Conservation (phyloP, 192 early-diverging fungal genomes). For the Umbelopsis isabellina region DNA sequence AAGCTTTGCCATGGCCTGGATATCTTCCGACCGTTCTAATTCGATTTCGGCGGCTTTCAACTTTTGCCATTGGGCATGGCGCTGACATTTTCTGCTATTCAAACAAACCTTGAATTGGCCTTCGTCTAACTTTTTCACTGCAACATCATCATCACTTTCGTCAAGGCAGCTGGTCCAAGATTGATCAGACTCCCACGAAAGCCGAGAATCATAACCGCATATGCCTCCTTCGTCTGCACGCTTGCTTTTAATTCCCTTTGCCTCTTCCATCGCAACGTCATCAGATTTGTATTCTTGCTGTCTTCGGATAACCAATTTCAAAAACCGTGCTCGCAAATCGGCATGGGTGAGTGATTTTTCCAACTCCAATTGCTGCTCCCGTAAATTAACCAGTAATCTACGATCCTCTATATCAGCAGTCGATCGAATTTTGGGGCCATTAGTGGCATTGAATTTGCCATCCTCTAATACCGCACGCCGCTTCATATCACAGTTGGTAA, state of each 20-base stretch:
- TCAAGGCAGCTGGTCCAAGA: slow-evolving; percentile 29
- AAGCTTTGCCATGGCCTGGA: slow-evolving; percentile 11
- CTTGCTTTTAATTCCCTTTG: slow-evolving; percentile 13
- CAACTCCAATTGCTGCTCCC: slow-evolving; percentile 33
- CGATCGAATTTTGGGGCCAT: slow-evolving; percentile 35
- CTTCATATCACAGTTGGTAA: slow-evolving; percentile 47
- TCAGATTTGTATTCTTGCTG: slow-evolving; percentile 20
- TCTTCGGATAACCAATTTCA: slow-evolving; percentile 18
- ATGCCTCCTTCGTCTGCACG: slow-evolving; percentile 37
- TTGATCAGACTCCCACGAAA: slow-evolving; percentile 40
- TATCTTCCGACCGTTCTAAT: slow-evolving; percentile 42
- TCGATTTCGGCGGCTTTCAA: slow-evolving; percentile 46
- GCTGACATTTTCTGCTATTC: slow-evolving; percentile 42
- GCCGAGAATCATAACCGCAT: slow-evolving; percentile 54
- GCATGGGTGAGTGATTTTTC: slow-evolving; percentile 4
- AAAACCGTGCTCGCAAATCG: slow-evolving; percentile 21
- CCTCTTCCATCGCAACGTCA: slow-evolving; percentile 26
- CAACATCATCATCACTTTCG: slow-evolving; percentile 24
- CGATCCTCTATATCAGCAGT: slow-evolving; percentile 51
- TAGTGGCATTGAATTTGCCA: neutral
- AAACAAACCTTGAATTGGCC: slow-evolving; percentile 37
- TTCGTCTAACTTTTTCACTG: slow-evolving; percentile 22
- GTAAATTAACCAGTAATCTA: slow-evolving; percentile 38
- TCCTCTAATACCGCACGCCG: slow-evolving; percentile 19
- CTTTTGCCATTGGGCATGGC: slow-evolving; percentile 55